These are phyloP conservation scores for Hanseniaspora meyeri DNA, from an alignment of 805 yeast species.

Conservation along the genomic window DNA sequence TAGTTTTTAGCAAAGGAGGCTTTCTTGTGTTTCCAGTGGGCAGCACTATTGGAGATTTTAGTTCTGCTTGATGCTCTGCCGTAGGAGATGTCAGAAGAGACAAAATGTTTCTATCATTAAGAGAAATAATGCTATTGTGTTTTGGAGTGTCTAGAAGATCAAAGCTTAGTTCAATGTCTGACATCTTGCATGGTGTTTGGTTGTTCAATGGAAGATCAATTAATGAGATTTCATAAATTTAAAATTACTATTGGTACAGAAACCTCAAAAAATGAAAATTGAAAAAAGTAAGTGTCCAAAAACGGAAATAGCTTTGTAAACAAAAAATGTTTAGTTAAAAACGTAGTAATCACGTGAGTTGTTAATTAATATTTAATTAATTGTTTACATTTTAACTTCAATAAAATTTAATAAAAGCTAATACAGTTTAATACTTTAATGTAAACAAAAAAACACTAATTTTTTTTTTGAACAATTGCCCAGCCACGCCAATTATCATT, in stretches of 20 bases:
- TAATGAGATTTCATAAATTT: background rate
- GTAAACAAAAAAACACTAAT: no score
- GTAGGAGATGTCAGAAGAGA: background rate
- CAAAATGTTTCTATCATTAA: background rate
- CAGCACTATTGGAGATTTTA: background rate
- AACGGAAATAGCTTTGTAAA: no score
- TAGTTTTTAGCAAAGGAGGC: background rate
- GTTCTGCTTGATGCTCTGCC: background rate
- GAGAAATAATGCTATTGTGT: background rate
- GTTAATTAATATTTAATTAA: no score
- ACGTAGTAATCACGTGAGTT: no score
- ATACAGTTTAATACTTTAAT: no score
- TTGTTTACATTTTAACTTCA: background rate
- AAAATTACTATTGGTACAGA: background rate
- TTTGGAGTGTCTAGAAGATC: background rate
- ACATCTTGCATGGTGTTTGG: background rate
- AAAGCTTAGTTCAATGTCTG: background rate
- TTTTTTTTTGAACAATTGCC: no score
- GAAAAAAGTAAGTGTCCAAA: background rate
- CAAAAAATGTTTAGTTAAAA: no score
- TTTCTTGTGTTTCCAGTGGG: background rate
- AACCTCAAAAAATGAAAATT: background rate
- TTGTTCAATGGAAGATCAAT: background rate
- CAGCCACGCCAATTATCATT: no score
- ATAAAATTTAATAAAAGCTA: no score